Base-by-base conservation (phyloP, 1,284 basidiomycete species). In the Trichosporon sp. region DNA sequence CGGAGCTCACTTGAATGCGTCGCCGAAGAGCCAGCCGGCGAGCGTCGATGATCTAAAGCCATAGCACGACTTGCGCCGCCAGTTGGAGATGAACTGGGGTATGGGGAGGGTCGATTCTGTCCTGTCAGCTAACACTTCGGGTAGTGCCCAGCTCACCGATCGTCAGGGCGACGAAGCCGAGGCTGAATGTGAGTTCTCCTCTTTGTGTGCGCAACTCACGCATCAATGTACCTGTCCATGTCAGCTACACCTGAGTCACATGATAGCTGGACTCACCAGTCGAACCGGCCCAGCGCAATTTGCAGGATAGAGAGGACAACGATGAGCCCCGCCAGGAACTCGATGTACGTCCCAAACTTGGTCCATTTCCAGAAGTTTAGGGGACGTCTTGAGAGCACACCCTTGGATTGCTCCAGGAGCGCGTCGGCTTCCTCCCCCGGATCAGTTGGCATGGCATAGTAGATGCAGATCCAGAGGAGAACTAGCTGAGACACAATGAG, bases 61-160 rank as follows among this genome's bases (percentile, higher is more conserved):
- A 13, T 82, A 81, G 8, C 83, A 81, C 13, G 78, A 80, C 65
- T 82, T 83, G 33, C 81, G 73, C 7, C 73, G 68, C 57, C 77
- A 81, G 66, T 84, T 84, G 33, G 80, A 72, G 58, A 84, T 73
- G 34, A 84, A 79, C 69, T 84, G 83, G 1, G 83, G 83, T 57
- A 84, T 80, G 0, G 83, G 84, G 0, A 85, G 75, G 0, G 83
- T 84, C 0, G 82, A 82, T 71, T 85, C 78, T 75, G 67, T n/a
- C n/a, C 27, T 29, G 58, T 62, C 57, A 62, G 57, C 60, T 25
- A 11, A 11, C 11, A 11, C 11, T 11, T 14, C 13, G 3, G 9
- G 14, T 1, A 9, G 16, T 9, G 14, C 1, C 3, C 31, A 25
- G 32, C 68, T 34, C 36, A 77, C 75, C 83, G 29, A 84, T 78